A percentile compares a stretch with the other conserved stretches of the same genome.
Evolutionary conservation across 371 early-diverging fungal genomes (phyloP).

Genomic region (Lichtheimia corymbifera): DNA sequence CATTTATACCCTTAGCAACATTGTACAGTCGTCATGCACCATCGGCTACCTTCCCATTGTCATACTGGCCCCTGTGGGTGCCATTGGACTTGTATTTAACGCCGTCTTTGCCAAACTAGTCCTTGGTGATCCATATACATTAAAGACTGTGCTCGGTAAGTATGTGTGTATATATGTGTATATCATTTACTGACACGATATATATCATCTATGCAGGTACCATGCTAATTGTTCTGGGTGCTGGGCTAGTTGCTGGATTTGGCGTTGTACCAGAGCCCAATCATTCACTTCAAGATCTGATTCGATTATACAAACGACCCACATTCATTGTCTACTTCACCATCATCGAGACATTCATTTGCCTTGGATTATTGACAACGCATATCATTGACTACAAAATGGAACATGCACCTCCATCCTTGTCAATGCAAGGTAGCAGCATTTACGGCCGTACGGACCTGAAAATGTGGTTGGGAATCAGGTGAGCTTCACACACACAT

Average conservation of each 20-base stretch:
- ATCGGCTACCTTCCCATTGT: slow-evolving; percentile 82
- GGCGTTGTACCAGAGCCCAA: slow-evolving; percentile 79
- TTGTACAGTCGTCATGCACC: slow-evolving; percentile 72
- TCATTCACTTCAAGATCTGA: slow-evolving; percentile 70
- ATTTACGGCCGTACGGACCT: slow-evolving; percentile 28
- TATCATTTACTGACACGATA: background rate
- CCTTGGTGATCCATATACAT: slow-evolving; percentile 66
- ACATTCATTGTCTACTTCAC: slow-evolving; percentile 73
- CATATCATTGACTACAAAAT: slow-evolving; percentile 51
- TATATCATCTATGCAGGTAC: slow-evolving; percentile 53
- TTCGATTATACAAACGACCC: slow-evolving; percentile 73
- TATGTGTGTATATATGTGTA: background rate
- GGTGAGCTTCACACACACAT: slow-evolving; percentile 20
- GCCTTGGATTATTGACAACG: slow-evolving; percentile 52
- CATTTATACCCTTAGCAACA: slow-evolving; percentile 70
- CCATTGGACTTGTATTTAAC: slow-evolving; percentile 80
- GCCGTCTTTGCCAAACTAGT: slow-evolving; percentile 75
- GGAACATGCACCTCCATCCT: slow-evolving; percentile 5
- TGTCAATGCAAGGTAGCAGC: slow-evolving; percentile 3
- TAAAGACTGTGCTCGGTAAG: slow-evolving; percentile 58
- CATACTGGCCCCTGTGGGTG: slow-evolving; percentile 80
- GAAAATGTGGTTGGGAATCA: slow-evolving; percentile 49
- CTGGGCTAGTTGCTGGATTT: slow-evolving; percentile 73
- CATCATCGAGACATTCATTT: slow-evolving; percentile 55
- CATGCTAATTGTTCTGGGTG: slow-evolving; percentile 69